phyloP scores from a whole-genome alignment of 192 early-diverging fungal species.

The Backusella psychrophila region DNA sequence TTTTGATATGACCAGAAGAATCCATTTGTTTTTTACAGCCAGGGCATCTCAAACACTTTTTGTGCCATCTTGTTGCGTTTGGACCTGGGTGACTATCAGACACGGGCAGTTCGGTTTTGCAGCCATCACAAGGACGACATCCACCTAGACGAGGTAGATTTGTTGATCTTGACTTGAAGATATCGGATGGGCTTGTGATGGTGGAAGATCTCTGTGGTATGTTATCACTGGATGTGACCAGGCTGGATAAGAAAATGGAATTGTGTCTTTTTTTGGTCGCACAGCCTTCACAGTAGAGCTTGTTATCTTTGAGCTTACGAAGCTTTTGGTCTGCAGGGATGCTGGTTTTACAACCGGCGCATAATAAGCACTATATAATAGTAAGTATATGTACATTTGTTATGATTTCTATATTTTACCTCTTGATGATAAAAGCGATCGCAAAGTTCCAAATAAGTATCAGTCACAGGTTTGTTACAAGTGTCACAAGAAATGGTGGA shows the following conservation, averaged over 20 bases:
- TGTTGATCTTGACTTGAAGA: constrained; percentile 35
- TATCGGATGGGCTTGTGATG: constrained; percentile 21
- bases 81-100: constrained; percentile 49
- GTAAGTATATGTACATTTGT: background rate
- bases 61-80: constrained; percentile 50
- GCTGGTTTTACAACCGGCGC: constrained; percentile 1
- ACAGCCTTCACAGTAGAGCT: constrained; percentile 45
- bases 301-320: constrained; percentile 38
- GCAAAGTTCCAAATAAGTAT: constrained; percentile 7
- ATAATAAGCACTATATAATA: constrained; percentile 17
- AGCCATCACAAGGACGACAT: constrained; percentile 41
- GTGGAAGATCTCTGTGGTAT: background rate
- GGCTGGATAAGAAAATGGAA: background rate
- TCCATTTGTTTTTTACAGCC: constrained; percentile 51
- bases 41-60: constrained; percentile 46
- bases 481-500: background rate
- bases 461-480: background rate
- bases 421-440: constrained; percentile 9
- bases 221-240: background rate
- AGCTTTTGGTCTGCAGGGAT: constrained; percentile 35
- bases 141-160: constrained; percentile 50
- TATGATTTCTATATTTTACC: constrained; percentile 6
- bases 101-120: constrained; percentile 42
- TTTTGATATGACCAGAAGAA: constrained; percentile 41
- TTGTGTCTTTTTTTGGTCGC: background rate